Conservation (phyloP, 2,329 filamentous ascomycete species). For the Trichocomaceae sp. region DNA sequence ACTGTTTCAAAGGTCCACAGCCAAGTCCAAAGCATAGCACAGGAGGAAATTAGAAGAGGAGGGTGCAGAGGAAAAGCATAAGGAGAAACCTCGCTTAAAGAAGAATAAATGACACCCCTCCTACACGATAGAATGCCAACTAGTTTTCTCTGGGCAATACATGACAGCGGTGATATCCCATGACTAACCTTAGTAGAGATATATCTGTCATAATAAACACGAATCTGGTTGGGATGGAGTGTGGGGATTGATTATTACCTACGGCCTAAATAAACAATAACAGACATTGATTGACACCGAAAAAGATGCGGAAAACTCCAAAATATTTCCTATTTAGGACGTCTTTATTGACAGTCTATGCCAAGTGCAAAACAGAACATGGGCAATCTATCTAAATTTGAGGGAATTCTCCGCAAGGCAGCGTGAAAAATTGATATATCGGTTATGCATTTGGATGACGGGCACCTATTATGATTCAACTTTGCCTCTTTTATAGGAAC, state of each 20-base stretch:
- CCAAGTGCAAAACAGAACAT: not conserved
- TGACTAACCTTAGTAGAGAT: not conserved
- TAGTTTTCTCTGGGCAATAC: not conserved
- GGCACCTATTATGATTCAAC: no score
- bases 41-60: not conserved
- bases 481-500: not conserved
- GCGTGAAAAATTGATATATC: no score
- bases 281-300: not conserved
- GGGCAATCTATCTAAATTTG: not conserved
- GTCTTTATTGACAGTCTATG: not conserved
- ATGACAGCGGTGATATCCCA: not conserved
- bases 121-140: not conserved
- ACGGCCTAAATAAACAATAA: not conserved
- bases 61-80: not conserved
- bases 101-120: not conserved
- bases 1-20: not conserved
- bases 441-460: not conserved
- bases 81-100: not conserved
- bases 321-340: not conserved
- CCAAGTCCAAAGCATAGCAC: not conserved
- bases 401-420: not conserved
- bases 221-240: not conserved
- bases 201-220: not conserved
- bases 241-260: not conserved
- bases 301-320: not conserved